Percentiles rank a stretch among this genome's conserved stretches.
These are phyloP conservation scores for Ustilago bromivora DNA, from an alignment of 1,284 basidiomycete genomes.

Conservation along the genomic window DNA sequence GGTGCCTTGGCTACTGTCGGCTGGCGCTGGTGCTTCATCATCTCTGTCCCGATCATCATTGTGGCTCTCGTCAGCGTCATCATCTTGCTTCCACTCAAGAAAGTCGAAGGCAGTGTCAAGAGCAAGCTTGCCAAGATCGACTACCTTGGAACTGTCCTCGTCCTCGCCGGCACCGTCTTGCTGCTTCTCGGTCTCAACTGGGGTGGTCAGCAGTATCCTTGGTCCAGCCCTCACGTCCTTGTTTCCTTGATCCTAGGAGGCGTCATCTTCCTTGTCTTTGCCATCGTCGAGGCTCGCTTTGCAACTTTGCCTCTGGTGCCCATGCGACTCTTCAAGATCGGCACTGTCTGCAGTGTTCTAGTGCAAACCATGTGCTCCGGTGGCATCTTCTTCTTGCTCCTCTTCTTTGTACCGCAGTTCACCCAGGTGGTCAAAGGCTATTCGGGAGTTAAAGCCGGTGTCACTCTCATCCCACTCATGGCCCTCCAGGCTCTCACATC, in stretches of 20 bases:
- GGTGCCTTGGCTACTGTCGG: slow-evolving; percentile 46
- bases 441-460: slow-evolving; percentile 75
- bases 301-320: slow-evolving; percentile 75
- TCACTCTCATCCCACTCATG: slow-evolving; percentile 77
- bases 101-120: slow-evolving; percentile 45
- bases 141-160: slow-evolving; percentile 42
- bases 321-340: slow-evolving; percentile 76
- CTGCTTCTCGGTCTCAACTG: slow-evolving; percentile 77
- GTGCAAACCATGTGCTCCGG: slow-evolving; percentile 67
- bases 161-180: slow-evolving; percentile 38
- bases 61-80: slow-evolving; percentile 38
- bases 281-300: slow-evolving; percentile 80
- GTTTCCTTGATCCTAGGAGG: slow-evolving; percentile 76
- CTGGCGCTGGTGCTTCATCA: slow-evolving; percentile 53
- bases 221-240: slow-evolving; percentile 61
- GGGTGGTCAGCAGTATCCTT: slow-evolving; percentile 71
- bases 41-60: slow-evolving; percentile 41
- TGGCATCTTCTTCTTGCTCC: slow-evolving; percentile 63
- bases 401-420: slow-evolving; percentile 78
- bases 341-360: slow-evolving; percentile 79
- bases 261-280: slow-evolving; percentile 75
- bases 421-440: slow-evolving; percentile 79
- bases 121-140: slow-evolving; percentile 46
- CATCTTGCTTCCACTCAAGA: slow-evolving; percentile 49
- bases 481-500: slow-evolving; percentile 72